A percentile compares a stretch with the other conserved stretches of the same genome.
phyloP scores from a whole-genome alignment of 352 stramenopile species.

The Phytophthora pistaciae region DNA sequence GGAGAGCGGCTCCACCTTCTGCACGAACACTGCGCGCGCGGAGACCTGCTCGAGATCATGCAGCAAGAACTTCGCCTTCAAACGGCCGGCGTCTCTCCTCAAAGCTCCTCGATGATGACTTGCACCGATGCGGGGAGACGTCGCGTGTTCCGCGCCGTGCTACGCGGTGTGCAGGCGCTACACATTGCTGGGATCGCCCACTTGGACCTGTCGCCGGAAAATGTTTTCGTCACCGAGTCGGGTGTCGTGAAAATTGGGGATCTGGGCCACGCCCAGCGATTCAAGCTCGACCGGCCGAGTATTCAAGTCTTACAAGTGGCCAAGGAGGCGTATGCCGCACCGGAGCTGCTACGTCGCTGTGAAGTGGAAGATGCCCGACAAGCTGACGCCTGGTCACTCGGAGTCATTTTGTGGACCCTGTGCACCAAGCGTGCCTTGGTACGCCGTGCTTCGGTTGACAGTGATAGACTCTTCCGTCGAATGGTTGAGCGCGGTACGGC shows the following conservation, averaged over 20 bases:
- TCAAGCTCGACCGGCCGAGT: constrained; percentile 31
- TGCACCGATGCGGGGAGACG: constrained; percentile 49
- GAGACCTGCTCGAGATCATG: constrained; percentile 68
- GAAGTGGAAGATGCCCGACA: constrained; percentile 56
- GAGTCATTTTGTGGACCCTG: constrained; percentile 75
- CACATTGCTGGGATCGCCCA: constrained; percentile 90
- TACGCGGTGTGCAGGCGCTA: constrained; percentile 88
- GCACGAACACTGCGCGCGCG: constrained; percentile 71
- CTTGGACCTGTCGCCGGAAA: constrained; percentile 96
- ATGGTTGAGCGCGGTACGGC: constrained; percentile 44
- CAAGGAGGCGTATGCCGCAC: constrained; percentile 77
- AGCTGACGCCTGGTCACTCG: constrained; percentile 78
- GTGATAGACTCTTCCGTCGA: constrained; percentile 58
- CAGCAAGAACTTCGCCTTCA: constrained; percentile 57
- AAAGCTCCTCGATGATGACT: constrained; percentile 40
- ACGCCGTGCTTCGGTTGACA: constrained; percentile 41
- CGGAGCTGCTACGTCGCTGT: constrained; percentile 53
- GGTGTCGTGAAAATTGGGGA: constrained; percentile 90
- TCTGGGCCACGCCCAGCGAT: constrained; percentile 84
- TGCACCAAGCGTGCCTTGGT: constrained; percentile 73
- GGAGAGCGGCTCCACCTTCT: constrained; percentile 67
- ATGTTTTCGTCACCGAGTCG: constrained; percentile 91
- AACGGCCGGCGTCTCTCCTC: constrained; percentile 40
- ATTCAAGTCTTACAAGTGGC: constrained; percentile 42
- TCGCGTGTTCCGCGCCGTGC: constrained; percentile 71